Percentiles rank a stretch among this genome's conserved stretches.
Conservation (phyloP, 768 basidiomycete genomes). For the Strobilomyces confusus region DNA sequence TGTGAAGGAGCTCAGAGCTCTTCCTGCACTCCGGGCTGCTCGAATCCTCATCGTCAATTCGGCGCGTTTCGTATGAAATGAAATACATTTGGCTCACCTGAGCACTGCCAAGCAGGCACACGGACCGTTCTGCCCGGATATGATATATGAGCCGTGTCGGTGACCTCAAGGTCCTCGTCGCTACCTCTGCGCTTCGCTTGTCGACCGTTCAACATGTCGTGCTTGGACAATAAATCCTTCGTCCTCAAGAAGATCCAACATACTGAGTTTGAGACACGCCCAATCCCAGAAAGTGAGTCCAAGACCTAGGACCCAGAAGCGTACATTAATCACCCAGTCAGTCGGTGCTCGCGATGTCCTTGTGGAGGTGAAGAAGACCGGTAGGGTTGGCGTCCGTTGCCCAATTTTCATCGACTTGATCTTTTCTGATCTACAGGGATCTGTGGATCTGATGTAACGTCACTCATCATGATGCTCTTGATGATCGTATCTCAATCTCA, state of each 20-base stretch:
- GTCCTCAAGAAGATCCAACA: conserved; percentile 66
- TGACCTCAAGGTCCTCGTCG: background rate
- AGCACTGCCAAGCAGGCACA: background rate
- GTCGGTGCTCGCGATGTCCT: conserved; percentile 77
- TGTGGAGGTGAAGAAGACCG: conserved; percentile 89
- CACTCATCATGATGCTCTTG: background rate
- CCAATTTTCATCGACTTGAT: conserved; percentile 10
- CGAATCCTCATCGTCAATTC: background rate
- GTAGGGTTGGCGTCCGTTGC: conserved; percentile 35
- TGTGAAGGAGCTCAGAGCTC: too few relatives aligned
- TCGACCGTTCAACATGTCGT: conserved; percentile 42
- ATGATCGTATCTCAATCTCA: conserved; percentile 7
- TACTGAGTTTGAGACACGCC: conserved; percentile 66
- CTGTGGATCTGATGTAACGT: conserved; percentile 80
- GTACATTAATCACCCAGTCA: conserved; percentile 24
- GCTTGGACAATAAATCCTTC: conserved; percentile 66
- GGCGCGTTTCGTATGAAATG: background rate
- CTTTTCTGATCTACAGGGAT: conserved; percentile 51
- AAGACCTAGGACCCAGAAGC: background rate
- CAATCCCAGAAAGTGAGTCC: conserved; percentile 65
- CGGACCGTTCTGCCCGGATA: background rate
- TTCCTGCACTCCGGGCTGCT: too few relatives aligned
- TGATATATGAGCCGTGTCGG: background rate
- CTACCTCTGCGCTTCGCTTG: background rate
- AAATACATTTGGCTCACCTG: background rate